Percentiles rank a stretch among this genome's conserved stretches.
These are phyloP conservation scores for Massariosphaeria phaeospora DNA, from an alignment of 495 filamentous ascomycete species.

Conservation along the genomic window DNA sequence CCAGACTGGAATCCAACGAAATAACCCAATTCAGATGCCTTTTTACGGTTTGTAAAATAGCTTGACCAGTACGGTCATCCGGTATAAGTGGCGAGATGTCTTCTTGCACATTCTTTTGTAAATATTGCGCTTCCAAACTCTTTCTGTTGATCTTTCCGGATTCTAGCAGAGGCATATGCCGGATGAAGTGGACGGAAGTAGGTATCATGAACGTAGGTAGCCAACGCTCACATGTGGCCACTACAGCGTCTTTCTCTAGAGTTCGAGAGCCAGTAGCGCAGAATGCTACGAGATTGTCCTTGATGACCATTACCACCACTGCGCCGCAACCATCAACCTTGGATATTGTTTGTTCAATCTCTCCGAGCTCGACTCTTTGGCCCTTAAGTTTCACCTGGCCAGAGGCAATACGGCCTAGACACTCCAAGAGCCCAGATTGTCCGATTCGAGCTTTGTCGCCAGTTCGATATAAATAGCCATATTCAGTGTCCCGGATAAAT, in stretches of 20 bases:
- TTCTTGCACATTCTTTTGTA: constrained; percentile 11
- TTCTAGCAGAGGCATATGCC: constrained; percentile 62
- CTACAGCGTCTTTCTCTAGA: constrained; percentile 42
- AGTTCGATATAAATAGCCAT: constrained; percentile 68
- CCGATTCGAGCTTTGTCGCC: constrained; percentile 74
- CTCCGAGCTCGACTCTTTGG: constrained; percentile 77
- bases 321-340: constrained; percentile 49
- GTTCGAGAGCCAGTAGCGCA: constrained; percentile 47
- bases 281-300: constrained; percentile 61
- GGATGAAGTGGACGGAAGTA: constrained; percentile 56
- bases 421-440: constrained; percentile 67
- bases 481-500: constrained; percentile 56
- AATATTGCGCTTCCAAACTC: constrained; percentile 55
- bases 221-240: constrained; percentile 60
- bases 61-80: constrained; percentile 25
- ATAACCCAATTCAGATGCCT: constrained; percentile 47
- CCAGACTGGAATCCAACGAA: constrained; percentile 44
- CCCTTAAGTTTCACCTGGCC: constrained; percentile 81
- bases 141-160: constrained; percentile 76
- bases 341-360: constrained; percentile 67
- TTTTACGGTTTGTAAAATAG: constrained; percentile 47
- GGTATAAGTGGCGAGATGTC: constrained; percentile 27
- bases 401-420: constrained; percentile 69
- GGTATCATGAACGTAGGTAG: constrained; percentile 76
- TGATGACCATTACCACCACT: constrained; percentile 57